Evolutionary conservation across 2,329 filamentous ascomycete species (phyloP), one percentile per base, ranked within the genome.

Genomic region (Colletotrichum sp.): DNA sequence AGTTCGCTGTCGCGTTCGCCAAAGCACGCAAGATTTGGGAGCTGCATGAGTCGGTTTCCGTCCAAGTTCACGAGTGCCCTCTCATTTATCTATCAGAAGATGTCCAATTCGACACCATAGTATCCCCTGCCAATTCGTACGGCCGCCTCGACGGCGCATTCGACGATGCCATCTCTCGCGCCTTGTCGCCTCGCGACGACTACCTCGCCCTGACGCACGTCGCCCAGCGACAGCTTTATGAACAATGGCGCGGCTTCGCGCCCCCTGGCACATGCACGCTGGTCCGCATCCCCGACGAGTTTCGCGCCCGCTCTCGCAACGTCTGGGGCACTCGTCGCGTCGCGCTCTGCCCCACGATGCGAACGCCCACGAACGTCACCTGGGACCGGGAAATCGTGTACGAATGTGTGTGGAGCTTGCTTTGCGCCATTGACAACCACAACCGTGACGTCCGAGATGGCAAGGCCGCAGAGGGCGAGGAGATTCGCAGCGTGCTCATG

Each of bases 111-210:
- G 86, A 90, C 79, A 82, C 87, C 15, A 82, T 91, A 57, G 88
- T 90, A 27, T 91, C 89, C 1, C 89, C 89, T 0, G 88, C 89
- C 57, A 91, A 91, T 78, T 90, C 88, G 2, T 91, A 90, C 79
- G 89, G 85, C 32, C 85, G 86, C 1, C 85, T 92, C 1, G 89
- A 91, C 77, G 90, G 90, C 32, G 88, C 85, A 64, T 91, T 90
- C 77, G 89, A 91, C 80, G 87, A 90, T 77, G 89, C 89, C 29
- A 88, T 91, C 71, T 90, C 89, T 0, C 83, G 85, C 36, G 84
- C 85, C 13, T 87, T 90, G 75, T 86, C 87, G 2, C 88, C 88
- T 0, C 76, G 77, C 6, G 79, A 85, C 29, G 84, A 88, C 69
- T 90, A 90, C 77, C 78, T 84, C 25, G 88, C 88, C 2, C 84